Evolutionary conservation across 2,329 filamentous ascomycete genomes (phyloP), one percentile per base, ranked within the genome.

Genomic region (Pochonia chlamydosporia): DNA sequence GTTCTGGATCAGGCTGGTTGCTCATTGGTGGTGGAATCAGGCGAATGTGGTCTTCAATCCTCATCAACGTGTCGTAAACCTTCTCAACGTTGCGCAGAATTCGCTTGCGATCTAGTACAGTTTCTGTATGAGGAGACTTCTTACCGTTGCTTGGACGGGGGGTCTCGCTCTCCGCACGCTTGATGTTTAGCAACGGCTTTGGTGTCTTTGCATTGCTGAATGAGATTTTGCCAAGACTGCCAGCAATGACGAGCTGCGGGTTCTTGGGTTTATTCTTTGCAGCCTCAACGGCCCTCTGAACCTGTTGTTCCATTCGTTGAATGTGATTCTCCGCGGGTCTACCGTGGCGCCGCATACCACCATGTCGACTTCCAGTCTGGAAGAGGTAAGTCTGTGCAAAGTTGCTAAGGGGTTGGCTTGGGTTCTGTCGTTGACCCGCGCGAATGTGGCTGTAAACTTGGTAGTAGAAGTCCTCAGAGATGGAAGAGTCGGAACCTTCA

Each of bases 171-270:
- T 96, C 91, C 18, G 81, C 76, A 26, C 91, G 87, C 74, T 96
- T 97, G 71, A 99, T 91, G 64, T 95, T 99, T 43, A 99, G 82
- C 48, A 97, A 74, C 14, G 92, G 90, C 67, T 95, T 93, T 0
- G 93, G 93, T 0, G 93, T 96, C 74, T 97, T 99, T 41, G 93
- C 89, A 60, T 99, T 99, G 74, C 92, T 96, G 71, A 97, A 99
- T 0, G 92, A 95, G 49, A 99, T 99, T 73, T 97, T 99, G 55
- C 93, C 93, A 43, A 99, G 71, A 61, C 90, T 96, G 23, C 93
- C 93, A 62, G 96, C 92, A 49, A 99, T 92, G 18, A 97, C 91
- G 8, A 99, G 77, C 64, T 96, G 91, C 61, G 95, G 95, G 63
- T 95, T 96, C 75, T 99, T 99, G 11, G 93, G 93, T 67, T 95